Base-by-base conservation (phyloP, 1,284 basidiomycete genomes). In the Tilletia walkeri region DNA sequence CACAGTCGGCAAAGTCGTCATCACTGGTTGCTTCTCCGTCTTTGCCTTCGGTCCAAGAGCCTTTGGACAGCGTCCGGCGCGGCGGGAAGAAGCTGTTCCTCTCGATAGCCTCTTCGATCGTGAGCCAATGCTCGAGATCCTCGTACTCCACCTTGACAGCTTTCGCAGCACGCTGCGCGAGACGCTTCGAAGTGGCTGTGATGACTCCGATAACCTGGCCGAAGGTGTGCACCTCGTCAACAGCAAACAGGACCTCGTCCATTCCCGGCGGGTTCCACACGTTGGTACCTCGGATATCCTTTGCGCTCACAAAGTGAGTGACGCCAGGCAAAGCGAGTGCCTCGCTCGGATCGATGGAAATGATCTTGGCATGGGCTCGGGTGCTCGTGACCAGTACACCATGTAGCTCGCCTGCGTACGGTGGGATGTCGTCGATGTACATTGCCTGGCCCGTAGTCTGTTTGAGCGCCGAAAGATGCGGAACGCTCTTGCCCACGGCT, bases 361-460 rank as follows among this genome's bases (percentile, higher is more conserved):
- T 61, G 54, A 85, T 71, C 67, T 80, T 80, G 38, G 84, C 84
- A 49, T 85, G 84, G 1, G 84, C 80, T 7, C 76, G 73, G 45
- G 78, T 76, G 16, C 80, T 81, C 39, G 84, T 75, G 20, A 85
- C 82, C 48, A 85, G 78, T 0, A 75, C 81, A 30, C 78, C 82
- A 67, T 81, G 77, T 39, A 80, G 75, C 74, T 85, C 84, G 70
- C 83, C 78, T 56, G 72, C 73, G 30, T 75, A 75, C 0, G 74
- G 73, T 2, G 83, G 81, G 70, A 84, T 76, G 69, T 85, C 84
- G 69, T 85, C 84, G 47, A 82, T 73, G 71, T 83, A 85, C 12
- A 81, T 70, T 0, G 84, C 84, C 56, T 84, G 83, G 30, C 84
- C 84, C 3, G 84, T 84, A 5, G 77, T 76, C 69, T 85, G 84